These are phyloP conservation scores for Hansenula sp. DNA, from an alignment of 1,139 yeast species.

Conservation along the genomic window DNA sequence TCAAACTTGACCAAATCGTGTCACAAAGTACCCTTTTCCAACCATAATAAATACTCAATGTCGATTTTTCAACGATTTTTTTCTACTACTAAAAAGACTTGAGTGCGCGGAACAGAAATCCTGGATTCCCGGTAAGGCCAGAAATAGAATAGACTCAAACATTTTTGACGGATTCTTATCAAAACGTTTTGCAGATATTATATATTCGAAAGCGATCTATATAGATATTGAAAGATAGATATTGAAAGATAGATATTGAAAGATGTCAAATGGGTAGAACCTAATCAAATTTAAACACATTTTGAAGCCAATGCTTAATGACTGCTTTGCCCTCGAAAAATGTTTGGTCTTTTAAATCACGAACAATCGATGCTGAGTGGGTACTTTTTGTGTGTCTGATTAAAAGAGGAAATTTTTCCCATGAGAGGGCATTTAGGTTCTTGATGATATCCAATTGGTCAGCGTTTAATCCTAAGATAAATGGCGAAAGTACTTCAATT, in stretches of 20 bases:
- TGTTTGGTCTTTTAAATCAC: conserved; percentile 41
- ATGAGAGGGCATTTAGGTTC: conserved; percentile 52
- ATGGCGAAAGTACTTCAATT: conserved; percentile 23
- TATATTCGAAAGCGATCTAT: no score
- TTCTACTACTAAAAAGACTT: neutral
- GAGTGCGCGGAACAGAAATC: no score
- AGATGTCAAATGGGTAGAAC: no score
- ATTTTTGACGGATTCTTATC: no score
- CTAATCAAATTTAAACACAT: conserved; percentile 24
- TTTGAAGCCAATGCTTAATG: conserved; percentile 58
- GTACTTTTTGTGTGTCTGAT: conserved; percentile 63
- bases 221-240: no score
- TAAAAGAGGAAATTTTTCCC: conserved; percentile 72
- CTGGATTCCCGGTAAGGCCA: no score
- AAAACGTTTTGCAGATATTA: no score
- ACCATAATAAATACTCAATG: neutral
- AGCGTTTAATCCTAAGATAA: conserved; percentile 35
- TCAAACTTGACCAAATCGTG: neutral
- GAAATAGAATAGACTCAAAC: no score
- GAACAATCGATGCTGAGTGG: conserved; percentile 79
- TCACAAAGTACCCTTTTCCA: neutral
- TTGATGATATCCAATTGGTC: conserved; percentile 51
- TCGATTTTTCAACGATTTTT: neutral
- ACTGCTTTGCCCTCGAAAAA: conserved; percentile 61
- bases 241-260: no score